Evolutionary conservation across 2,329 filamentous ascomycete species (phyloP).

Genomic region (Lasiodiplodia sp.): DNA sequence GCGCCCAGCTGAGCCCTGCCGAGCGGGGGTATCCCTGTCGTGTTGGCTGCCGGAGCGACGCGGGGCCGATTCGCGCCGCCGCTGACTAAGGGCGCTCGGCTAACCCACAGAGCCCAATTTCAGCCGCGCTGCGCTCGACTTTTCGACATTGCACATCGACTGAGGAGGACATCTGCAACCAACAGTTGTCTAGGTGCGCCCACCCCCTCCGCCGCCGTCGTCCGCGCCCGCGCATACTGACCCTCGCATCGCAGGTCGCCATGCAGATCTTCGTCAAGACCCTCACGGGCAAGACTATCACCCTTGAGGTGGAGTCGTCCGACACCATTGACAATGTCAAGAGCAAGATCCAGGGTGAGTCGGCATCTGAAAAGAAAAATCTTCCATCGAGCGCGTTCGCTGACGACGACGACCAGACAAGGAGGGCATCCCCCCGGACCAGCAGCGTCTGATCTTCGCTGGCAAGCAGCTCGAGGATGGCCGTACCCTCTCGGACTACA

Average conservation of each 20-base stretch:
- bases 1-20: conserved; percentile 11
- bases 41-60: conserved; percentile 8
- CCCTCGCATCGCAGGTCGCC: conserved; percentile 42
- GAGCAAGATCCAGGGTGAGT: conserved; percentile 83
- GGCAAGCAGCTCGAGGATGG: conserved; percentile 99
- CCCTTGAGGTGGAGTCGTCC: conserved; percentile 99
- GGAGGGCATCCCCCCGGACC: conserved; percentile 99
- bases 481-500: conserved; percentile 99
- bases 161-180: conserved; percentile 63
- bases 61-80: conserved; percentile 9
- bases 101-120: conserved; percentile 25
- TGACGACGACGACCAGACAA: conserved; percentile 76
- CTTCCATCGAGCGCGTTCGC: neutral
- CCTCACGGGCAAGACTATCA: conserved; percentile 99
- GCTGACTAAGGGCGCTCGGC: conserved; percentile 25
- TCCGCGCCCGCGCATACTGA: conserved; percentile 16
- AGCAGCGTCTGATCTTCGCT: conserved; percentile 99
- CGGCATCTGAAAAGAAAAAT: neutral
- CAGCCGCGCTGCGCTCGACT: conserved; percentile 20
- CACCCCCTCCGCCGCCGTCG: neutral
- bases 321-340: conserved; percentile 99
- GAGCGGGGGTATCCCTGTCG: conserved; percentile 3
- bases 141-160: conserved; percentile 53
- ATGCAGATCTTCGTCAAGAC: conserved; percentile 66
- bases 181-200: conserved; percentile 60